phyloP scores from a whole-genome alignment of 176 grass and related monocot species.

The Zoysia japonica region DNA sequence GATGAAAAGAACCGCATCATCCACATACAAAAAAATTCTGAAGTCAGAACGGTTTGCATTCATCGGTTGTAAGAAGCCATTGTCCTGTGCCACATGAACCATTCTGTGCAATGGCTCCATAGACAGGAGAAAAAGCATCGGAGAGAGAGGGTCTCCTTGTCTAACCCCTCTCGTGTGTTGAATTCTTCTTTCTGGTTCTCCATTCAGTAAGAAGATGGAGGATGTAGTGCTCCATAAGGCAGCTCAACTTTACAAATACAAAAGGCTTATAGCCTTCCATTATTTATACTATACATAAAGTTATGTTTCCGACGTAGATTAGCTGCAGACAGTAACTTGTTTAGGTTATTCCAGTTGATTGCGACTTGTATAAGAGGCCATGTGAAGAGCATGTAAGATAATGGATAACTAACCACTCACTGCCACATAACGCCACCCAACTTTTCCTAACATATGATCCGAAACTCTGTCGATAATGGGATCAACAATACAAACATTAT shows the following conservation, averaged over 20 bases:
- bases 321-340: not conserved
- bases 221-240: too few species aligned
- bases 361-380: constrained; percentile 16
- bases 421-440: constrained; percentile 1
- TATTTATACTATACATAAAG: not conserved
- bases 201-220: too few species aligned
- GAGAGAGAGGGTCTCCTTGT: too few species aligned
- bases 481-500: not conserved
- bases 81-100: too few species aligned
- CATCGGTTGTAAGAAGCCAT: too few species aligned
- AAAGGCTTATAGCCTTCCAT: not conserved
- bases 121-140: too few species aligned
- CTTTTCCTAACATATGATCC: constrained; percentile 13
- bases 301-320: not conserved
- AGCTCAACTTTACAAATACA: not conserved
- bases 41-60: too few species aligned
- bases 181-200: too few species aligned
- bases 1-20: too few species aligned
- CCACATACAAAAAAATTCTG: too few species aligned
- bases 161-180: too few species aligned
- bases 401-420: not conserved
- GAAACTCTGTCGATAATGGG: not conserved
- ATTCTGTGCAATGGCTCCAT: too few species aligned
- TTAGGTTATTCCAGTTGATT: not conserved
- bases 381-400: constrained; percentile 9